Percentiles rank a stretch among this genome's conserved stretches.
phyloP scores from a whole-genome alignment of 768 basidiomycete species.

The Lactarius evosmus region DNA sequence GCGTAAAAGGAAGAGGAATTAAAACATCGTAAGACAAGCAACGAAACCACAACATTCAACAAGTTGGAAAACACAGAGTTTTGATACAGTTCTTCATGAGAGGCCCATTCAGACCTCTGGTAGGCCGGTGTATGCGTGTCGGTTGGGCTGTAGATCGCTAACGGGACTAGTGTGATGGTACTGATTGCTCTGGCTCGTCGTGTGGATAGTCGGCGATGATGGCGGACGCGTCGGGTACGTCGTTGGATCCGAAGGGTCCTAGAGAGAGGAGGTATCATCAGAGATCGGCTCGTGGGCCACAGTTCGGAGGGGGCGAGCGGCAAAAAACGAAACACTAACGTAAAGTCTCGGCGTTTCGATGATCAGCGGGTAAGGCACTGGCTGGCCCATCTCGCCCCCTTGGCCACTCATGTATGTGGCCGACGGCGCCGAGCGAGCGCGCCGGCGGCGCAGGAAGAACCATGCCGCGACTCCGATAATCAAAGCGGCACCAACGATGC shows the following conservation, averaged over 20 bases:
- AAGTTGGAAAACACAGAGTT: no score
- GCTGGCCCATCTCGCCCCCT: conserved; percentile 4
- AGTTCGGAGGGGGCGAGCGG: background rate
- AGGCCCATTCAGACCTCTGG: conserved; percentile 18
- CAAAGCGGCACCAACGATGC: conserved; percentile 45
- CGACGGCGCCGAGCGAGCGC: conserved; percentile 30
- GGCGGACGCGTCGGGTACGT: conserved; percentile 18
- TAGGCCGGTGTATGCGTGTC: conserved; percentile 15
- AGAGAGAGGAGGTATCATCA: background rate
- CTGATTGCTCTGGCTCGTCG: conserved; percentile 4
- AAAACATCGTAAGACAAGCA: background rate
- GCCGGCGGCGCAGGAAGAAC: conserved; percentile 36
- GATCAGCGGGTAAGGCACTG: background rate
- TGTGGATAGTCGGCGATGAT: conserved; percentile 19
- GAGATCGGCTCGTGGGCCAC: background rate
- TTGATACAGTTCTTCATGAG: no score
- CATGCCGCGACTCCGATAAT: conserved; percentile 42
- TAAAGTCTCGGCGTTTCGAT: conserved; percentile 19
- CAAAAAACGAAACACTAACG: conserved; percentile 13
- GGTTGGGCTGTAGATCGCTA: conserved; percentile 10
- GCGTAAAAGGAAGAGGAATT: background rate
- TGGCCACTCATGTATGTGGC: conserved; percentile 18
- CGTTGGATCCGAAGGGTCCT: conserved; percentile 29
- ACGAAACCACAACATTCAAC: background rate
- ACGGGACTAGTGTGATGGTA: conserved; percentile 3